phyloP scores from a whole-genome alignment of 352 stramenopile species.

The Elongisporangium prolatum region DNA sequence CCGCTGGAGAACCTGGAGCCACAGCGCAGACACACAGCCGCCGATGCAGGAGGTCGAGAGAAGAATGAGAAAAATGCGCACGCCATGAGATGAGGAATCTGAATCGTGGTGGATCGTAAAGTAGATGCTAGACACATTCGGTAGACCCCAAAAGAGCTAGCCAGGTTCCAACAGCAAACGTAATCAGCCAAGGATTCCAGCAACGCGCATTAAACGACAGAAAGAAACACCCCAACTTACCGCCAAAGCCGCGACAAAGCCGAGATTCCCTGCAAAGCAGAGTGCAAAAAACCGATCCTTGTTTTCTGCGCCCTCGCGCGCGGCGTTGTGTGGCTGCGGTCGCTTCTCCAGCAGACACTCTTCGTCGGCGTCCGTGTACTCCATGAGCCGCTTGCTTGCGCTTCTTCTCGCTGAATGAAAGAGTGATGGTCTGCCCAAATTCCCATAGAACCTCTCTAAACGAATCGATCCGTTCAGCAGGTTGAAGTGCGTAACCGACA shows the following conservation, averaged over 20 bases:
- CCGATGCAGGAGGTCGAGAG: constrained; percentile 62
- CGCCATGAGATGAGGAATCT: constrained; percentile 51
- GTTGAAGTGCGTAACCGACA: constrained; percentile 17
- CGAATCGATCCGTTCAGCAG: constrained; percentile 6
- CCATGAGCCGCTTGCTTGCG: constrained; percentile 23
- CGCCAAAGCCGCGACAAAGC: constrained; percentile 44
- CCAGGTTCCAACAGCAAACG: constrained; percentile 2
- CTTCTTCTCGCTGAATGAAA: constrained; percentile 3
- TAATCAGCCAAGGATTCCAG: constrained; percentile 6
- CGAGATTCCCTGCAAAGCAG: constrained; percentile 59
- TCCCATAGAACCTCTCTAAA: neutral
- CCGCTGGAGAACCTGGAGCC: constrained; percentile 72
- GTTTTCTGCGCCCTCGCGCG: constrained; percentile 35
- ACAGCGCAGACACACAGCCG: constrained; percentile 59
- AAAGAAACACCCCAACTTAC: constrained; percentile 19
- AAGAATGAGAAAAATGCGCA: constrained; percentile 72
- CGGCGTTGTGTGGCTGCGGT: constrained; percentile 19
- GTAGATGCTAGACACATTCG: constrained; percentile 70
- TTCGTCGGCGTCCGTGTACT: constrained; percentile 57
- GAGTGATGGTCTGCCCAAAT: neutral
- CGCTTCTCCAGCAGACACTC: constrained; percentile 60
- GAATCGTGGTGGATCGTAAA: constrained; percentile 70
- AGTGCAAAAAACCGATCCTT: constrained; percentile 68
- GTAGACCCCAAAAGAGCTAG: constrained; percentile 67
- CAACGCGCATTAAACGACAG: neutral